phyloP scores from a whole-genome alignment of 768 basidiomycete genomes.

The Trametes gibbosa region DNA sequence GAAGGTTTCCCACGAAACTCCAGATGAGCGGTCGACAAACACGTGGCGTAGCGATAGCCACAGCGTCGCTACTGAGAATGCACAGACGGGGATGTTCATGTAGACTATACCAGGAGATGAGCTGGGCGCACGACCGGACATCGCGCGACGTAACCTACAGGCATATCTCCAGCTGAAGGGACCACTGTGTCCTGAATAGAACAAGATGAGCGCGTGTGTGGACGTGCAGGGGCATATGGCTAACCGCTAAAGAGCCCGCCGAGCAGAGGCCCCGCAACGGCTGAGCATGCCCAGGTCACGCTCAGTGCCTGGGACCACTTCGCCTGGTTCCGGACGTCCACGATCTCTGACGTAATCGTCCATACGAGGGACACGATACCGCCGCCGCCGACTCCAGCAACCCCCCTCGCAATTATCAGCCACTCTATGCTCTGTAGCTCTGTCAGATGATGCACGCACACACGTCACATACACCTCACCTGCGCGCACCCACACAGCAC shows the following conservation, averaged over 20 bases:
- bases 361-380: conserved; percentile 85
- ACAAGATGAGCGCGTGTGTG: neutral
- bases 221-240: conserved; percentile 25
- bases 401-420: conserved; percentile 63
- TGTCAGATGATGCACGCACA: conserved; percentile 16
- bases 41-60: conserved; percentile 59
- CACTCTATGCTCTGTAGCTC: conserved; percentile 47
- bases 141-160: conserved; percentile 54
- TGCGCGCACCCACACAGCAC: conserved; percentile 72
- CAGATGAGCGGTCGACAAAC: conserved; percentile 40
- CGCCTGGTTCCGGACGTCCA: conserved; percentile 63
- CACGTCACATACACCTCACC: conserved; percentile 39
- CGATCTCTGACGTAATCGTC: conserved; percentile 85
- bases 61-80: conserved; percentile 56
- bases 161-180: conserved; percentile 77
- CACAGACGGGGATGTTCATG: conserved; percentile 76
- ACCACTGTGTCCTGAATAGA: conserved; percentile 19
- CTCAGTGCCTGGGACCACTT: conserved; percentile 87
- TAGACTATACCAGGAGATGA: conserved; percentile 51
- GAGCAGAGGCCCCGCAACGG: conserved; percentile 78
- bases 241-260: conserved; percentile 79
- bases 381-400: conserved; percentile 81
- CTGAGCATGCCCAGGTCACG: conserved; percentile 84
- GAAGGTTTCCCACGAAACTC: conserved; percentile 57
- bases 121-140: neutral